Evolutionary conservation across 2,329 filamentous ascomycete species (phyloP), one percentile per base, ranked within the genome.

Genomic region (Rosellinia necatrix): DNA sequence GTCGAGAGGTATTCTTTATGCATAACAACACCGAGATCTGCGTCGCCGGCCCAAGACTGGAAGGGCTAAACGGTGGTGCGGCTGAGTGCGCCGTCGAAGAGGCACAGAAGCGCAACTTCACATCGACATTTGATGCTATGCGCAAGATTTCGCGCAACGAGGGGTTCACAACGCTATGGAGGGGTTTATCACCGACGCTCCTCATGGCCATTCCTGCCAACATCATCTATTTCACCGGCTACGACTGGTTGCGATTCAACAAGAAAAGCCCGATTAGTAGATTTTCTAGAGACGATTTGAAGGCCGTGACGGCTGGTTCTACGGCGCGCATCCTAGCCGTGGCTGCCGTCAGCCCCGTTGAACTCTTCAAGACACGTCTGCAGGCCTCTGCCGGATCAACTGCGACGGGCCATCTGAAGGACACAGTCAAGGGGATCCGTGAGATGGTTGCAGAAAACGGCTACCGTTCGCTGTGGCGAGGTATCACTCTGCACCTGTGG

Each of bases 161-260:
- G 76, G 94, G 94, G 1, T 69, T 92, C 10, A 82, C 84, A 22
- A 94, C 92, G 1, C 76, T 99, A 30, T 99, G 94, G 93, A 84
- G 94, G 59, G 94, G 94, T 0, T 78, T 99, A 4, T 96, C 90
- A n/a, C 93, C 94, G 0, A 99, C 94, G 0, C 77, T 99, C 19
- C 82, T 92, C 62, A 99, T 99, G 94, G 87, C 92, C 0, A 83
- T 99, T 5, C 94, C 94, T 0, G 91, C 87, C 22, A 99, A 99
- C 71, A 94, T 99, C 64, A 97, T 99, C 63, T 99, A 99, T 75
- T 97, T 97, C 68, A 96, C 94, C 10, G 94, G 94, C 34, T 99
- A 99, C 74, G 94, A 99, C 70, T 97, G 92, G 89, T 73, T 99
- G 56, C 87, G 94, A 30, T 89, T 82, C 62, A 89, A 90, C 66